Evolutionary conservation across 2,329 filamentous ascomycete species (phyloP), one percentile per base, ranked within the genome.

Genomic region (Colletotrichum falcatum): DNA sequence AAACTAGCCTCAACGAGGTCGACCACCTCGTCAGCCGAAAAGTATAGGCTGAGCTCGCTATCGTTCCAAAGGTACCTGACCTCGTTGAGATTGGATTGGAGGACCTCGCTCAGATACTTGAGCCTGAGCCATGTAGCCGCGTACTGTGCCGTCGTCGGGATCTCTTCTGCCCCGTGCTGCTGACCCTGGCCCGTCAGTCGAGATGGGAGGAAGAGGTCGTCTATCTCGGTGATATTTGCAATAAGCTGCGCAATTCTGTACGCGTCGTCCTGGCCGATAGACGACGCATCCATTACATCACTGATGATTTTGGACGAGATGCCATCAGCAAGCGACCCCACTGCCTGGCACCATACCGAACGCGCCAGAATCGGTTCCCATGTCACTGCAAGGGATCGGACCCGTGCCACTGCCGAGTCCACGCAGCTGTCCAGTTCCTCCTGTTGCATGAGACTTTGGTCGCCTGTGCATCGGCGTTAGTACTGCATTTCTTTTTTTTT

Each of bases 81-180:
- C 72, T 91, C 90, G 72, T 86, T 87, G 63, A 91, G 81, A 75
- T 91, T 91, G 74, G 89, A 90, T 81, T 92, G 89, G 73, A 92
- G 81, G 35, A 91, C 86, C 77, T 91, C 87, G 72, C 86, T 87
- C 23, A 92, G 81, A 74, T 88, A 91, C 78, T 91, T 89, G 70
- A 92, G 83, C 59, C 89, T 85, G 68, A 91, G 81, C 90, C 90
- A 92, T 59, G 84, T 85, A 3, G 84, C 82, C 5, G 88, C 88
- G 73, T 90, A 91, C 75, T 91, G 88, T 3, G 87, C 83, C 42
- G 89, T 91, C 5, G 83, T 79, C 5, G 89, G 87, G 1, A 88
- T 78, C 42, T 84, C 83, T 5, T 83, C 82, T 28, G 77, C 77
- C 7, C 68, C 74, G 2, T 75, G 73, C 65, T 66, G 46, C 46